Conservation (phyloP, 257 asterid genomes). For the Solanum sejunctum region DNA sequence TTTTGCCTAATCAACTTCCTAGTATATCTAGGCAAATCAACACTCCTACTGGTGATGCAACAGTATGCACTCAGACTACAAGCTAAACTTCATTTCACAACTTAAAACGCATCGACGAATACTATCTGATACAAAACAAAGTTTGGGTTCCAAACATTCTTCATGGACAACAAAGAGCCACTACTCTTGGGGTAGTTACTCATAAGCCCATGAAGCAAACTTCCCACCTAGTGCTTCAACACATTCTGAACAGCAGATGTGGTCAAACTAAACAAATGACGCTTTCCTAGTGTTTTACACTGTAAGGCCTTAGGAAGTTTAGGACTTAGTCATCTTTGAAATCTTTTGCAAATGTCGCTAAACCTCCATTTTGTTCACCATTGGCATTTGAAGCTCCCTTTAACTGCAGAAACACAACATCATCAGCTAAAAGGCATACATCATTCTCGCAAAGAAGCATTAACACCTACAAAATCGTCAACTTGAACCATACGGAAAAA, state of each 20-base stretch:
- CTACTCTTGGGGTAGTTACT: background rate
- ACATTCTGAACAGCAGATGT: background rate
- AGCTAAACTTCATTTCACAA: background rate
- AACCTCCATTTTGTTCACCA: slow-evolving; percentile 17
- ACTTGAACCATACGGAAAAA: background rate
- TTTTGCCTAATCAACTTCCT: background rate
- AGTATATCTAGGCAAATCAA: background rate
- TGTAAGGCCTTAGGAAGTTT: background rate
- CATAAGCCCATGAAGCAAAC: slow-evolving; percentile 1
- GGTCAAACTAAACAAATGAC: slow-evolving; percentile 10
- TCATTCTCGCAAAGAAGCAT: background rate
- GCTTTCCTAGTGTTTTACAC: background rate
- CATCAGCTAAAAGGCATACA: background rate
- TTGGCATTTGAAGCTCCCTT: slow-evolving; percentile 36
- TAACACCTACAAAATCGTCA: background rate
- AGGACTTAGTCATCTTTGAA: slow-evolving; percentile 31
- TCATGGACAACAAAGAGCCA: slow-evolving; percentile 10
- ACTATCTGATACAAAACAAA: background rate
- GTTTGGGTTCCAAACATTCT: background rate
- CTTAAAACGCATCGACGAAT: background rate
- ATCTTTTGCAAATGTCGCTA: slow-evolving; percentile 15
- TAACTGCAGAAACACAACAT: slow-evolving; percentile 25
- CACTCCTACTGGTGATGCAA: background rate
- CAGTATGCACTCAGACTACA: background rate
- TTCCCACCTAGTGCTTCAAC: slow-evolving; percentile 4